Evolutionary conservation across 768 basidiomycete genomes (phyloP).

Genomic region (Suillus subluteus): DNA sequence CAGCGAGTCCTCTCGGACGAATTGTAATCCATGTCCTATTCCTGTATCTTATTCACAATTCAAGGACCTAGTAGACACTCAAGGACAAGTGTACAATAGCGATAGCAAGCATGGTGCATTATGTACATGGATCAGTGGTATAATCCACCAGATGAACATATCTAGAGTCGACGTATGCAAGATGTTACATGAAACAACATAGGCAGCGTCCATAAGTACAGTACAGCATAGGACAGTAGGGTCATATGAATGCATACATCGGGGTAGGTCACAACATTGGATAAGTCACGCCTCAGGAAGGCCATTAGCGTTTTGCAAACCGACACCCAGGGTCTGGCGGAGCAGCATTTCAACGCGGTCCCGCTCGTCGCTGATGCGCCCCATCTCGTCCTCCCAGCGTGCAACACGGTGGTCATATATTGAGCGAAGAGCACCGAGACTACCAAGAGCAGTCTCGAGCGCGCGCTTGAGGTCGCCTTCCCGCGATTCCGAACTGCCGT

Average conservation of each 20-base stretch:
- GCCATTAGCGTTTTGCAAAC: conserved; percentile 30
- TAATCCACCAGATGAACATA: background rate
- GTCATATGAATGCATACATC: background rate
- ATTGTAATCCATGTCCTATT: background rate
- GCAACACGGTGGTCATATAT: conserved; percentile 73
- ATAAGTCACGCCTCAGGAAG: background rate
- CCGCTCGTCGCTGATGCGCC: conserved; percentile 63
- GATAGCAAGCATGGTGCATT: conserved; percentile 4
- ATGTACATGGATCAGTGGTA: conserved; percentile 1
- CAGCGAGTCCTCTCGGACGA: background rate
- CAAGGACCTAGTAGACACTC: background rate
- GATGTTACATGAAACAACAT: background rate
- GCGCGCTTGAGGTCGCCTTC: conserved; percentile 72
- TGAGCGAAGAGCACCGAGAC: conserved; percentile 60
- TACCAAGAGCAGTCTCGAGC: conserved; percentile 67
- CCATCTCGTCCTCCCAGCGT: conserved; percentile 74
- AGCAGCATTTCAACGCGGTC: conserved; percentile 69
- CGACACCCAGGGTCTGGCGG: conserved; percentile 61
- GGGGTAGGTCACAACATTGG: background rate
- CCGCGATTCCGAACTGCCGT: conserved; percentile 51
- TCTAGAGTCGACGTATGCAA: background rate
- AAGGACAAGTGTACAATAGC: background rate
- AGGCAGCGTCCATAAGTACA: conserved; percentile 1
- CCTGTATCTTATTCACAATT: background rate
- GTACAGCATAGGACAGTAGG: conserved; percentile 9